A percentile compares a stretch with the other conserved stretches of the same genome.
phyloP scores from a whole-genome alignment of 1,284 basidiomycete genomes.

The Microbotryomycetes sp. region DNA sequence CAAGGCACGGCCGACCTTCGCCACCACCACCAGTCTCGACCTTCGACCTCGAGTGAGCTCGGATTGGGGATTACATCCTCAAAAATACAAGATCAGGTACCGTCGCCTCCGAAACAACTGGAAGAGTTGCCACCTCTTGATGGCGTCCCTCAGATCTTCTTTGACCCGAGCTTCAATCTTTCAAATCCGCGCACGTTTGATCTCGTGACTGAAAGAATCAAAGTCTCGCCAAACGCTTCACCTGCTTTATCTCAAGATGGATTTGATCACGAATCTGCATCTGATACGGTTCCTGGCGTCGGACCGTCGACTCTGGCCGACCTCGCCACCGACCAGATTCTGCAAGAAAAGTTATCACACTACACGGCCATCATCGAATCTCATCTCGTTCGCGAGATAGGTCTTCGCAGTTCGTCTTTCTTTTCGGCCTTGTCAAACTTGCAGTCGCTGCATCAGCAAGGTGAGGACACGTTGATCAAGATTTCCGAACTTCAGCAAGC shows the following conservation, averaged over 20 bases:
- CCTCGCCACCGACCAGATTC: conserved; percentile 49
- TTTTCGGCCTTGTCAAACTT: conserved; percentile 93
- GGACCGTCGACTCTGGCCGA: conserved; percentile 41
- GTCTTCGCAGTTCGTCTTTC: conserved; percentile 82
- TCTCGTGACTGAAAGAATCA: conserved; percentile 59
- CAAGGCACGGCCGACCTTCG: conserved; percentile 29
- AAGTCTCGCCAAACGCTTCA: conserved; percentile 15
- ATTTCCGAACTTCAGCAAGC: conserved; percentile 65
- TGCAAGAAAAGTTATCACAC: conserved; percentile 86
- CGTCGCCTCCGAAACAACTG: conserved; percentile 20
- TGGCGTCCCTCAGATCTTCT: conserved; percentile 73
- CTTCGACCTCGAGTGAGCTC: conserved; percentile 1
- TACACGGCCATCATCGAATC: conserved; percentile 92
- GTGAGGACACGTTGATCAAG: conserved; percentile 67
- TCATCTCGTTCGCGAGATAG: conserved; percentile 89
- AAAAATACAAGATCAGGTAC: conserved; percentile 8
- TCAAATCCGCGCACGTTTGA: conserved; percentile 75
- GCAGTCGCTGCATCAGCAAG: conserved; percentile 83
- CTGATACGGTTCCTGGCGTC: conserved; percentile 32
- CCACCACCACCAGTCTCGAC: conserved; percentile 4
- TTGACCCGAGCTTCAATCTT: conserved; percentile 72
- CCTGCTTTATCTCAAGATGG: background rate
- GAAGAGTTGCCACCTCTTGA: conserved; percentile 61
- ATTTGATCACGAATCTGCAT: conserved; percentile 10
- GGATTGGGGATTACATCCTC: background rate